Conservation (phyloP, 2,329 filamentous ascomycete genomes). For the Penicillium sp. region DNA sequence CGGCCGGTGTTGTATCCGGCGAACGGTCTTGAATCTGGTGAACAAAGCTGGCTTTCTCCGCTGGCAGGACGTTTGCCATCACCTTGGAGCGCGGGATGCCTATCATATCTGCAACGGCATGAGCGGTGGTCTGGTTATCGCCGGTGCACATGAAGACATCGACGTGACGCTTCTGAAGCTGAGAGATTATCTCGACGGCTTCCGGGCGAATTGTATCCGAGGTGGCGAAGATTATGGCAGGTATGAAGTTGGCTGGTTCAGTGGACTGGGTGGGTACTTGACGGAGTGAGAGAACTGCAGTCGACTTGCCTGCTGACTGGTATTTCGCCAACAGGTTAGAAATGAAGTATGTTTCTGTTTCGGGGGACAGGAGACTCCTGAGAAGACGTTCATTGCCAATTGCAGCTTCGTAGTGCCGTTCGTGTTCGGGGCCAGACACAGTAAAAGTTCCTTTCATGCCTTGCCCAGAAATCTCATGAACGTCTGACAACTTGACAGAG, state of each 20-base stretch:
- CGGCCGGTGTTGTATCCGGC: neutral
- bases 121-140: slow-evolving; percentile 81
- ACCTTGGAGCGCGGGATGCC: slow-evolving; percentile 73
- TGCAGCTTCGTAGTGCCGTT: slow-evolving; percentile 46
- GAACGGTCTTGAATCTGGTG: slow-evolving; percentile 35
- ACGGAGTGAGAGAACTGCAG: slow-evolving; percentile 45
- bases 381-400: slow-evolving; percentile 60
- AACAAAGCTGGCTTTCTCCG: slow-evolving; percentile 62
- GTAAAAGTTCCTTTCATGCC: slow-evolving; percentile 56
- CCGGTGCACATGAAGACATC: slow-evolving; percentile 91
- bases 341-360: slow-evolving; percentile 34
- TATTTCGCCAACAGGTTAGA: slow-evolving; percentile 38
- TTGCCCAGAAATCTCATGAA: slow-evolving; percentile 57
- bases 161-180: slow-evolving; percentile 64
- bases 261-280: slow-evolving; percentile 14
- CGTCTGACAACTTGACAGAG: slow-evolving; percentile 33
- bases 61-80: slow-evolving; percentile 81
- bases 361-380: slow-evolving; percentile 29
- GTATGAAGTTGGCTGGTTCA: slow-evolving; percentile 31
- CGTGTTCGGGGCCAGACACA: slow-evolving; percentile 23
- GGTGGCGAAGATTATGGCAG: slow-evolving; percentile 69
- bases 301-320: slow-evolving; percentile 45
- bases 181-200: slow-evolving; percentile 61
- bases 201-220: slow-evolving; percentile 79
- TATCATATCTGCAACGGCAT: slow-evolving; percentile 71